Percentiles rank a stretch among this genome's conserved stretches.
Evolutionary conservation across 768 basidiomycete genomes (phyloP).

Genomic region (Strobilomyces echinocephalus): DNA sequence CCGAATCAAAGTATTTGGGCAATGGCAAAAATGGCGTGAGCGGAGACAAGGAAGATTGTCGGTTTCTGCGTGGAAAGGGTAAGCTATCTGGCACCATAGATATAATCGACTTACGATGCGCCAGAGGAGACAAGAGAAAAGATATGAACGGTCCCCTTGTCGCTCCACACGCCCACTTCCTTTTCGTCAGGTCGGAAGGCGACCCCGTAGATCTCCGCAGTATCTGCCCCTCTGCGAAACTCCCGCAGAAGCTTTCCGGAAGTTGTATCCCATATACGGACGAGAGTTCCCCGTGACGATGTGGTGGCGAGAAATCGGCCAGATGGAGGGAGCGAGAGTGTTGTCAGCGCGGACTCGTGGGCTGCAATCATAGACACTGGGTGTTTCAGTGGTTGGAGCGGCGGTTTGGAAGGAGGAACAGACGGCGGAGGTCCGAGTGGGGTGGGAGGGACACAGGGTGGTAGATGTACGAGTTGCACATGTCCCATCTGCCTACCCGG

Average conservation of each 20-base stretch:
- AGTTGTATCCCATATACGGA: conserved; percentile 79
- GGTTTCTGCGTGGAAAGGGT: conserved; percentile 51
- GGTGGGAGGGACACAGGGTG: conserved; percentile 65
- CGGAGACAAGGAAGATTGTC: conserved; percentile 77
- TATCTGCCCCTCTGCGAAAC: conserved; percentile 80
- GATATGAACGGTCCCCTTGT: conserved; percentile 91
- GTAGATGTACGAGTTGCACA: conserved; percentile 81
- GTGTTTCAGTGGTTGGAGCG: conserved; percentile 54
- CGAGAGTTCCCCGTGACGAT: conserved; percentile 76
- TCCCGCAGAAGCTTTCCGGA: conserved; percentile 74
- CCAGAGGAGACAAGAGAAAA: conserved; percentile 71
- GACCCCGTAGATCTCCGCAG: conserved; percentile 88
- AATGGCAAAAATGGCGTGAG: conserved; percentile 76
- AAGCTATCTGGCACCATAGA: conserved; percentile 3
- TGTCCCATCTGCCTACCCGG: conserved; percentile 85
- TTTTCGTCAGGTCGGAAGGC: conserved; percentile 82
- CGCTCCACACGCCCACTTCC: conserved; percentile 89
- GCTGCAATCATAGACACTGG: conserved; percentile 80
- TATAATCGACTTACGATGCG: conserved; percentile 49
- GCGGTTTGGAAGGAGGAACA: conserved; percentile 48
- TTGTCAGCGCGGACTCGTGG: conserved; percentile 73
- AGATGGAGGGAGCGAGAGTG: conserved; percentile 71
- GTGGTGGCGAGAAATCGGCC: conserved; percentile 81
- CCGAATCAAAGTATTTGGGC: conserved; percentile 90
- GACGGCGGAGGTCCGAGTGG: conserved; percentile 54